Conservation (phyloP, 2,329 filamentous ascomycete genomes). For the Lecanicillium sp. region DNA sequence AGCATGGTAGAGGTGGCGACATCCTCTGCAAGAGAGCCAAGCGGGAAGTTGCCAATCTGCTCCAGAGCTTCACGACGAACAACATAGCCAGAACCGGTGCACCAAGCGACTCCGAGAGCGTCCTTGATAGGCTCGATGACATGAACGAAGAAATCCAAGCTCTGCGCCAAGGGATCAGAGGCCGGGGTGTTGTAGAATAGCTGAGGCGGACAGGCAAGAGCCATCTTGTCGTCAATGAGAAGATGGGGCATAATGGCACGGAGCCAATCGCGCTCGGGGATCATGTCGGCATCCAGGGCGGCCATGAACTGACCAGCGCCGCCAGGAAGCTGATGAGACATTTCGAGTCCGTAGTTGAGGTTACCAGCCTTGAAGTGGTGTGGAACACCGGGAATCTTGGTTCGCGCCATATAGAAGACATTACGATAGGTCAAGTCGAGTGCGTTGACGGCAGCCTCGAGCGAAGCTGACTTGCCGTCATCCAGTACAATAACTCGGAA, state of each 20-base stretch:
- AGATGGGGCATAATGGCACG: slow-evolving; percentile 51
- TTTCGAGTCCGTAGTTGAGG: slow-evolving; percentile 50
- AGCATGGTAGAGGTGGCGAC: slow-evolving; percentile 50
- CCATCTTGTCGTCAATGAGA: slow-evolving; percentile 46
- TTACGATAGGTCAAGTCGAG: slow-evolving; percentile 35
- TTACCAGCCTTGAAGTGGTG: slow-evolving; percentile 59
- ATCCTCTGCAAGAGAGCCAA: slow-evolving; percentile 52
- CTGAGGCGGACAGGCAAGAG: slow-evolving; percentile 52
- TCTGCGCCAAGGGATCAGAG: slow-evolving; percentile 50
- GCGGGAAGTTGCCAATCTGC: slow-evolving; percentile 53
- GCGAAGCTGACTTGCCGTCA: slow-evolving; percentile 37
- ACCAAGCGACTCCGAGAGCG: slow-evolving; percentile 49
- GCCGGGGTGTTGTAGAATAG: slow-evolving; percentile 55
- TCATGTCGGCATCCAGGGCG: slow-evolving; percentile 62
- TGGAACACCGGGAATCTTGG: slow-evolving; percentile 37
- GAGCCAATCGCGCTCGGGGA: slow-evolving; percentile 52
- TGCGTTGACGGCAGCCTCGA: slow-evolving; percentile 30
- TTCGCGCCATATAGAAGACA: slow-evolving; percentile 43
- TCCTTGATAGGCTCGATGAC: slow-evolving; percentile 42
- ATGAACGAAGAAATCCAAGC: slow-evolving; percentile 50
- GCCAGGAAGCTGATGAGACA: slow-evolving; percentile 40
- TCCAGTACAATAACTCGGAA: slow-evolving; percentile 49
- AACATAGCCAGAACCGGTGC: slow-evolving; percentile 55
- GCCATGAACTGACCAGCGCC: slow-evolving; percentile 51
- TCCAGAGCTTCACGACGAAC: slow-evolving; percentile 51